Percentiles rank a stretch among this genome's conserved stretches.
These are phyloP conservation scores for Phylloporus arenicola DNA, from an alignment of 768 basidiomycete species.

Conservation along the genomic window DNA sequence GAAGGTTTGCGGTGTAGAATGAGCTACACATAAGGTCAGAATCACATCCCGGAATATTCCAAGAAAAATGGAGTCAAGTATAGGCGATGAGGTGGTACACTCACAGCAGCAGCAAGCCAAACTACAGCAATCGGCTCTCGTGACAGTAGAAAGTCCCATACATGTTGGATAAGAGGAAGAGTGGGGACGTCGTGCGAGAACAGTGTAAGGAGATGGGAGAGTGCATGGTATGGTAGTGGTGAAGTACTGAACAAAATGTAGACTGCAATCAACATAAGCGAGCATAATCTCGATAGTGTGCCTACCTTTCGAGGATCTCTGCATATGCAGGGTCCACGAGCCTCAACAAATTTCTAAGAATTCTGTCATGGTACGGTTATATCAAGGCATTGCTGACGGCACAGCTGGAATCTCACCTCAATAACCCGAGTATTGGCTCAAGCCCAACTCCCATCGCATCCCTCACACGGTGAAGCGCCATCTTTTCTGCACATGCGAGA, in stretches of 20 bases:
- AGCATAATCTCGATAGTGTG: slow-evolving; percentile 1
- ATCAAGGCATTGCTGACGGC: not conserved
- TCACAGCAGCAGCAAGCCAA: slow-evolving; percentile 78
- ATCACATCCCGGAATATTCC: not conserved
- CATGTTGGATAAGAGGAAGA: slow-evolving; percentile 82
- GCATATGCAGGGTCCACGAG: slow-evolving; percentile 69
- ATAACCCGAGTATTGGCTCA: slow-evolving; percentile 77
- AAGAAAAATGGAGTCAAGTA: not conserved
- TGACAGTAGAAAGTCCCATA: slow-evolving; percentile 85
- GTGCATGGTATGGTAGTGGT: slow-evolving; percentile 82
- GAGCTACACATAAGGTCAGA: slow-evolving; percentile 42
- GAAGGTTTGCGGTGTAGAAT: slow-evolving; percentile 68
- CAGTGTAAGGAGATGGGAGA: slow-evolving; percentile 85
- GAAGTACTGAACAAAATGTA: slow-evolving; percentile 44
- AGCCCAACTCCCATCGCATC: slow-evolving; percentile 86
- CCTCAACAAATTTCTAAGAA: slow-evolving; percentile 68
- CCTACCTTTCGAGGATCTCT: slow-evolving; percentile 60
- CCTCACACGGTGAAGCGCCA: slow-evolving; percentile 43
- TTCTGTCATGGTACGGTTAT: slow-evolving; percentile 34
- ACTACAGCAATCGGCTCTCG: slow-evolving; percentile 77
- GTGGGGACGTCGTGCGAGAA: slow-evolving; percentile 92
- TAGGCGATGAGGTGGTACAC: slow-evolving; percentile 23
- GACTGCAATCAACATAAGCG: not conserved
- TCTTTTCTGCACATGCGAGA: slow-evolving; percentile 43
- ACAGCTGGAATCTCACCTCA: slow-evolving; percentile 43